Base-by-base conservation (phyloP, 2,329 filamentous ascomycete species). In the Xylaria sp. region DNA sequence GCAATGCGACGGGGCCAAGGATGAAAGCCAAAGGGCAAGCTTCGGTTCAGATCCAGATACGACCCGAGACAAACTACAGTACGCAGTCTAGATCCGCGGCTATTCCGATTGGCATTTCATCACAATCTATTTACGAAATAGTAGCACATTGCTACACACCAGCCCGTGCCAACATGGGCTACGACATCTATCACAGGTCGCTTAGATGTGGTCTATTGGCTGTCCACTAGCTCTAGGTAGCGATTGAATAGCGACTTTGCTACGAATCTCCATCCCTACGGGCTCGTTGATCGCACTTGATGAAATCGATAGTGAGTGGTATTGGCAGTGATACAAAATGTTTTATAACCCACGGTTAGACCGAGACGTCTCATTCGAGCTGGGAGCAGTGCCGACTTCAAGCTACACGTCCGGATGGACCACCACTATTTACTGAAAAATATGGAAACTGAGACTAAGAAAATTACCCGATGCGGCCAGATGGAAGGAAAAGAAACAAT, bases 381-480 rank as follows among this genome's bases (percentile, higher is more conserved):
- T 46, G 41, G 41, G 8, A 46, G 15, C 41, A n/a, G 18, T 8
- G 18, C 15, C 15, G 18, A 18, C 15, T 7, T n/a, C 15, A 18
- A 18, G 18, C 28, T n/a, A 36, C 15, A 36, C 7, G 2, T 55
- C 13, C 28, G 13, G 5, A 31, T 55, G n/a, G 52, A 23, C n/a
- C 13, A 43, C 15, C 12, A n/a, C 5, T 18, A 12, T 13, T 23
- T 18, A 10, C 10, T 23, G n/a, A 31, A 31, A n/a, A 51, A 36
- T 41, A 49, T 49, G 18, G 52, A 55, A 55, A 54, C n/a, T 9
- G n/a, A 25, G 43, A 36, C 6, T 3, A 33, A 28, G 9, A 58
- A 64, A 61, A 64, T 65, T 69, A 41, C 67, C 67, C 48, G 49
- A 69, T 69, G 33, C 64, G 59, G 67, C 9, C 64, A 67, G 23